Base-by-base conservation (phyloP, 2,329 filamentous ascomycete genomes). In the Dactylellina cionopaga region DNA sequence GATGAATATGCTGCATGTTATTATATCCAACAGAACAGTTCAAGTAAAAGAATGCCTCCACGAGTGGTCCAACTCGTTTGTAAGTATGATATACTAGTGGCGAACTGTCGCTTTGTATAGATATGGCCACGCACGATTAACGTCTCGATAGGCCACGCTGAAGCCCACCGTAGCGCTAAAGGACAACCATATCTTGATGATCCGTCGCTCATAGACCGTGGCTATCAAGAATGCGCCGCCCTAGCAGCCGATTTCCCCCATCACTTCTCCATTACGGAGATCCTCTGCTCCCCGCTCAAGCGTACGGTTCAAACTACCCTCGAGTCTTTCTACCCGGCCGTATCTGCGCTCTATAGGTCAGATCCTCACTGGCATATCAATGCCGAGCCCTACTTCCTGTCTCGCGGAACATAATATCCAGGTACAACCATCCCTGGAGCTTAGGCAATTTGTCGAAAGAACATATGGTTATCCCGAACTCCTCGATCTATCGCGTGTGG, bases 221-320 rank as follows among this genome's bases (percentile, higher is more conserved):
- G 76, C 29, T 72, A 76, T 51, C 17, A 19, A 0, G 75, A 77
- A 74, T 77, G 76, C 43, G 54, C 33, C 9, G 43, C 7, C 1
- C 75, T 77, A 33, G 58, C 52, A 25, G 24, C 46, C 1, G 54
- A 31, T 11, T 76, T 76, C 70, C 64, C 69, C 15, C 35, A 66
- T 29, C 70, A 74, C 6, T 9, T 39, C 4, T 22, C 37, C 2
- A 76, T 76, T 35, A 76, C 78, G 5, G 60, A 80, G 0, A 54
- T 80, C 37, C 60, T 78, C 35, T 77, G 77, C 5, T 80, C 79
- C 11, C 79, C 79, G 1, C 71, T 80, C 2, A 75, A 74, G 25
- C 78, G 79, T 43, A 80, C 78, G 2, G 74, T 80, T 43, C 78
- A 80, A 64, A 80, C 78, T 5, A 79, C 79, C 4, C 72, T 75